Evolutionary conservation across 768 basidiomycete species (phyloP), one percentile per base, ranked within the genome.

Genomic region (Hygrophoropsis aurantiaca): DNA sequence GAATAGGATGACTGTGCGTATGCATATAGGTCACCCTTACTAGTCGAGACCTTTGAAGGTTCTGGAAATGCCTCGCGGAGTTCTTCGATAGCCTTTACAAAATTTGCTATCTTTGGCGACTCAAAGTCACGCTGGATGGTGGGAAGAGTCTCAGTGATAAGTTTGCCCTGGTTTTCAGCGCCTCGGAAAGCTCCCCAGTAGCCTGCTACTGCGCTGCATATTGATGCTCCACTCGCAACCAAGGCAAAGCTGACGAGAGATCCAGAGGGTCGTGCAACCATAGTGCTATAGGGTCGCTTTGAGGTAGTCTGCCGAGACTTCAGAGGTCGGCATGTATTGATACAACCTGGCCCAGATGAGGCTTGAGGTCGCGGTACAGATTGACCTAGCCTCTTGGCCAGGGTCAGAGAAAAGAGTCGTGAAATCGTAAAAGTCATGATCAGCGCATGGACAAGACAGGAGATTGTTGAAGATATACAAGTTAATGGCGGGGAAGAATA

Each of bases 1-100:
- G 80, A 81, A 57, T 84, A 80, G 48, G 77, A 77, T 1, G 83
- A 86, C 34, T 75, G 79, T 3, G 85, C 85, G 50, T 84, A 75
- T n/a, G 71, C 71, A 43, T 67, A 67, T 26, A 85, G 60, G 16
- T 70, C 69, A 25, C 72, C 65, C n/a, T 72, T 66, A 49, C 80
- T 74, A 3, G 78, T 81, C 20, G 72, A 66, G 19, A 84, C 78
- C 11, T 61, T 56, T 21, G 70, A 69, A 7, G 62, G 57, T 13
- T 62, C 63, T 10, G 77, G 68, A 49, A 85, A 74, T 18, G 61
- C 58, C 6, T 56, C 47, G 18, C 60, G 68, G 19, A 85, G 64
- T 50, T 82, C 77, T 19, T 67, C 55, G 16, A 84, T 81, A 10
- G 81, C 81, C 26, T 56, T 46, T 55, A 66, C 44, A 7, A 80